Conservation (phyloP, 2,329 filamentous ascomycete species). For the Epichloe bromicola region DNA sequence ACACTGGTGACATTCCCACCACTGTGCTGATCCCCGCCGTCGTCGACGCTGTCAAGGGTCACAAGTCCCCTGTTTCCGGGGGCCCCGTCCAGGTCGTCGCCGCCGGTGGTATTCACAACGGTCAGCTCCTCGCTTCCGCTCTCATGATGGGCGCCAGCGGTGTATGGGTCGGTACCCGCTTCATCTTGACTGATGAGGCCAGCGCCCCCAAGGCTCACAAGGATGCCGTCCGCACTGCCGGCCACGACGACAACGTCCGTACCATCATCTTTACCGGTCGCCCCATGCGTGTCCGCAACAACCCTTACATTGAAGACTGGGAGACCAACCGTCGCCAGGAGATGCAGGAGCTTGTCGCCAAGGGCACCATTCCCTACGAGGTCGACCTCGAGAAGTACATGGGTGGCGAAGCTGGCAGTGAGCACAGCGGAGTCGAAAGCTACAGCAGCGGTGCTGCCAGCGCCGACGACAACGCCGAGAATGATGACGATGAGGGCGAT, state of each 20-base stretch:
- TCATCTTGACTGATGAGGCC: constrained; percentile 87
- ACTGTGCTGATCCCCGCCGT: constrained; percentile 86
- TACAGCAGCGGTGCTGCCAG: constrained; percentile 51
- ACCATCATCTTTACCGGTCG: constrained; percentile 98
- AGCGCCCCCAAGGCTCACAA: constrained; percentile 89
- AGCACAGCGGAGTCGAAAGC: constrained; percentile 43
- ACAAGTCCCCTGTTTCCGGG: constrained; percentile 80
- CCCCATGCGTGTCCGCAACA: constrained; percentile 84
- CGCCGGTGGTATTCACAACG: constrained; percentile 88
- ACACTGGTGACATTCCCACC: constrained; percentile 90
- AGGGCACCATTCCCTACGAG: constrained; percentile 90
- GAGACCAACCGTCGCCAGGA: constrained; percentile 80
- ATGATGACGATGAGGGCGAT: constrained; percentile 61
- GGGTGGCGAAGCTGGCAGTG: constrained; percentile 46
- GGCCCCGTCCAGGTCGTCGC: constrained; percentile 82
- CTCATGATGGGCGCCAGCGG: constrained; percentile 85
- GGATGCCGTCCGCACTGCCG: constrained; percentile 81
- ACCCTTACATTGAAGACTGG: constrained; percentile 92
- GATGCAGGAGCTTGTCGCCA: constrained; percentile 81
- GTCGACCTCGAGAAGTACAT: constrained; percentile 77
- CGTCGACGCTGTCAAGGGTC: constrained; percentile 64
- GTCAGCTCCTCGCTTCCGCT: constrained; percentile 75
- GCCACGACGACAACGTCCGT: constrained; percentile 90
- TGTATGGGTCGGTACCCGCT: constrained; percentile 95
- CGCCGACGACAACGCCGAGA: constrained; percentile 56